These are phyloP conservation scores for Lipomyces sp. DNA, from an alignment of 805 yeast genomes.

Conservation along the genomic window DNA sequence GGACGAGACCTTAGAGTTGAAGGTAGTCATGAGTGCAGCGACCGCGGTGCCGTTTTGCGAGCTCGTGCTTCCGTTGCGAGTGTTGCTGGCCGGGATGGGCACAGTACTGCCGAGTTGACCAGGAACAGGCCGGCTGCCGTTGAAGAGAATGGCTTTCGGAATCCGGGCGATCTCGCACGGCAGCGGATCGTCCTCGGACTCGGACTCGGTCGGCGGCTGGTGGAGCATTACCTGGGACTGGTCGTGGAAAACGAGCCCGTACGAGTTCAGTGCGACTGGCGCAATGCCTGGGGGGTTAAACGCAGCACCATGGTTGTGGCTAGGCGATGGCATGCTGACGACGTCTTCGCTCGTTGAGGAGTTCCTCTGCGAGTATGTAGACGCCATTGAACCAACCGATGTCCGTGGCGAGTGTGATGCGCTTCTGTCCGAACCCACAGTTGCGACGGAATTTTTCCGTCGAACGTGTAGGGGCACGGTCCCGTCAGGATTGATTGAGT, in stretches of 20 bases:
- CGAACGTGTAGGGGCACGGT: conserved; percentile 19
- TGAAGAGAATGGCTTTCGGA: conserved; percentile 17
- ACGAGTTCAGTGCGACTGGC: conserved; percentile 7
- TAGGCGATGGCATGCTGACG: neutral
- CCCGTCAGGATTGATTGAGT: conserved; percentile 13
- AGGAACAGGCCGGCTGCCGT: conserved; percentile 11
- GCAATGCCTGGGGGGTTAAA: neutral
- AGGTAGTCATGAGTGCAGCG: conserved; percentile 35
- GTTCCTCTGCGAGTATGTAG: neutral
- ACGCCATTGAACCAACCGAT: conserved; percentile 4
- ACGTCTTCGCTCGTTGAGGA: neutral
- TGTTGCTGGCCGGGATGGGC: neutral
- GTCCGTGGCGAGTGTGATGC: conserved; percentile 1
- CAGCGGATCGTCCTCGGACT: conserved; percentile 16
- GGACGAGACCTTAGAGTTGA: conserved; percentile 30
- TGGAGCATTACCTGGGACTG: neutral
- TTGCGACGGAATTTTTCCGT: conserved; percentile 10
- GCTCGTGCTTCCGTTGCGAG: neutral
- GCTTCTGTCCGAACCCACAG: neutral
- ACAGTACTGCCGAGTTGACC: conserved; percentile 13
- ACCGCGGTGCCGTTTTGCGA: neutral
- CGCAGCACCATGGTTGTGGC: neutral
- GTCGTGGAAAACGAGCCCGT: neutral
- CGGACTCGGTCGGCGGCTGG: conserved; percentile 7
- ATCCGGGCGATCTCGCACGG: conserved; percentile 17